Conservation (phyloP, 441 rosid species). For the Francoa sonchifolia region DNA sequence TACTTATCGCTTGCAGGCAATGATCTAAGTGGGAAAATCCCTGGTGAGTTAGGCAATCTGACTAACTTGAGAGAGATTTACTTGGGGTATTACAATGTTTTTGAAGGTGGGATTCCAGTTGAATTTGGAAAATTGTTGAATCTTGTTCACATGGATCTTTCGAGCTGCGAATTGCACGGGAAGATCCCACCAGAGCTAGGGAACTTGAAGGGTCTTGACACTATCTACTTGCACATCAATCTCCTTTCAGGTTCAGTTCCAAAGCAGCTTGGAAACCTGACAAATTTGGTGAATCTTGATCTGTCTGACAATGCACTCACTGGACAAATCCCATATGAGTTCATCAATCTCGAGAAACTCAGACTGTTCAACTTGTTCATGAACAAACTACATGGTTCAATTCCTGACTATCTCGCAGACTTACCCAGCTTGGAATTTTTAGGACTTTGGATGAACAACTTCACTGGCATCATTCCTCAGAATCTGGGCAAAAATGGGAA, state of each 20-base stretch:
- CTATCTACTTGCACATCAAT: constrained; percentile 30
- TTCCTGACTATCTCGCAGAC: constrained; percentile 29
- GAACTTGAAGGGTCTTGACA: constrained; percentile 24
- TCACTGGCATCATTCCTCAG: constrained; percentile 34
- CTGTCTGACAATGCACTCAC: constrained; percentile 34
- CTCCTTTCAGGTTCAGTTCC: constrained; percentile 32
- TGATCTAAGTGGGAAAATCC: constrained; percentile 34
- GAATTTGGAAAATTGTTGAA: constrained; percentile 31
- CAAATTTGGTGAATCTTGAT: constrained; percentile 29
- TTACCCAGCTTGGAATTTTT: constrained; percentile 28
- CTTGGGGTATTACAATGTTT: constrained; percentile 30
- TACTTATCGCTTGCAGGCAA: constrained; percentile 36
- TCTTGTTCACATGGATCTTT: constrained; percentile 31
- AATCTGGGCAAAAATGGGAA: constrained; percentile 33
- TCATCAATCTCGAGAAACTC: constrained; percentile 25
- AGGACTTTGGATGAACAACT: constrained; percentile 39
- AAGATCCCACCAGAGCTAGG: constrained; percentile 32
- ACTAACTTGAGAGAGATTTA: constrained; percentile 29
- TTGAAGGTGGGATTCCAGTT: constrained; percentile 33
- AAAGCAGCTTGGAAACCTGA: constrained; percentile 32
- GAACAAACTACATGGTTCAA: constrained; percentile 38
- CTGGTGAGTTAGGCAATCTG: constrained; percentile 35
- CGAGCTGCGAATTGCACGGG: constrained; percentile 32
- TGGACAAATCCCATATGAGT: constrained; percentile 34
- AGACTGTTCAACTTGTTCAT: constrained; percentile 37